Base-by-base conservation (phyloP, 176 grass and related monocot species). In the Musa schizocarpa region DNA sequence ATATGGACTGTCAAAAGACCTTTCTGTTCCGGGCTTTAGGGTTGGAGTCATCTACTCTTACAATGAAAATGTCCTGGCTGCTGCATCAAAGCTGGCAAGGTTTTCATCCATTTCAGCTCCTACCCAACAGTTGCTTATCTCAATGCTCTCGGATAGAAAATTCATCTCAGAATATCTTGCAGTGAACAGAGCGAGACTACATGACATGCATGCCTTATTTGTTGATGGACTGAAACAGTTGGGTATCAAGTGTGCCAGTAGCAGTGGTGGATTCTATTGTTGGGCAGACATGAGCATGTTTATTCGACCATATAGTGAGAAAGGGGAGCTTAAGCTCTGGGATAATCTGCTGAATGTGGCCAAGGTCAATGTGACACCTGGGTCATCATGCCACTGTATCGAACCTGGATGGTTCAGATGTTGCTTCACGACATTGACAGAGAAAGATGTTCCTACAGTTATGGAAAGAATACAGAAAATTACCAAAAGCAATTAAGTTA, bases 311-410 rank as follows among this genome's bases (percentile, higher is more conserved):
- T 94, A 99, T 64, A 94, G 88, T 8, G 88, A 99, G 76, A 99
- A 89, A 81, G 95, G 95, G 11, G 95, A 99, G 61, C 86, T 66
- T 58, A 85, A 84, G 57, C 87, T 99, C 56, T 99, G 88, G 90
- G 81, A 92, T 63, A 87, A 88, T 73, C 54, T 94, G 58, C 86
- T 94, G 72, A 89, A 88, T 69, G 81, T 81, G 69, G 88, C 90
- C 14, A 99, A 89, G 90, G 69, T 99, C 22, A 99, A 99, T 84
- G 63, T 81, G 3, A 99, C 88, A 53, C 90, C 90, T 74, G 88
- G 95, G 55, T 94, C 89, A 78, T 87, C 95, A 66, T 99, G 95
- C 76, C 95, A 99, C 83, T 99, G 90, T 77, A 99, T 99, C 25
- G 95, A 99, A 67, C 90, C 86, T 64, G 95, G 95, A 69, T 99